Evolutionary conservation across 2,329 filamentous ascomycete genomes (phyloP), one percentile per base, ranked within the genome.

Genomic region (Teratosphaeria epicoccoides): DNA sequence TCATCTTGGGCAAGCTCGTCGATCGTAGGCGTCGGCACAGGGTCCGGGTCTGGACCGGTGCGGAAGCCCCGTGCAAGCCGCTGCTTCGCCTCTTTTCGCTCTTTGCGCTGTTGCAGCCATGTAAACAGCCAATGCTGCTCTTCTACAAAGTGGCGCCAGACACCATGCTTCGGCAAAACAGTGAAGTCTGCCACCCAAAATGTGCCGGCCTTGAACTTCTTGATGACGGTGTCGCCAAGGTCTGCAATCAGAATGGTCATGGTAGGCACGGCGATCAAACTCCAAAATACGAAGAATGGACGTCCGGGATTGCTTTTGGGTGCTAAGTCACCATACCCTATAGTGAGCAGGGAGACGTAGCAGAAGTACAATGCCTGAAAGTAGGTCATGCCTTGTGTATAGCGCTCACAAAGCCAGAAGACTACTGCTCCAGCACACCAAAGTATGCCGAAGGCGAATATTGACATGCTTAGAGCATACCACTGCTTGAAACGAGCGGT

Each of bases 281-380:
- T 87, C 90, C 90, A 96, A 51, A 95, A 83, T n/a, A 96, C 87
- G 61, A 95, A 96, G 66, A 95, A 95, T 0, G 87, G 81, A 50
- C 87, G 83, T 1, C 87, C 88, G 0, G 83, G 78, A 57, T 89
- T 90, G 1, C 84, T 87, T n/a, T 82, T 73, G 0, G 88, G 88
- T 1, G 83, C 81, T 4, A 84, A 68, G 58, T 95, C 88, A 3
- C 90, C 90, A 60, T 95, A 95, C 1, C 40, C 49, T 33, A 95
- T 87, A 0, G 90, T 95, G 1, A 89, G 75, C 23, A 95, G 78
- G 2, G 83, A 84, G 28, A 88, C 82, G 66, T 93, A 96, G 59
- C 83, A 83, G 64, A 95, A 94, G 69, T 95, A 95, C 43, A 96
- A 76, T 0, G 83, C 79, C 52, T 89, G 74, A 59, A 91, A 95